Base-by-base conservation (phyloP, 2,329 filamentous ascomycete species). In the Pestalotiopsis sp. region DNA sequence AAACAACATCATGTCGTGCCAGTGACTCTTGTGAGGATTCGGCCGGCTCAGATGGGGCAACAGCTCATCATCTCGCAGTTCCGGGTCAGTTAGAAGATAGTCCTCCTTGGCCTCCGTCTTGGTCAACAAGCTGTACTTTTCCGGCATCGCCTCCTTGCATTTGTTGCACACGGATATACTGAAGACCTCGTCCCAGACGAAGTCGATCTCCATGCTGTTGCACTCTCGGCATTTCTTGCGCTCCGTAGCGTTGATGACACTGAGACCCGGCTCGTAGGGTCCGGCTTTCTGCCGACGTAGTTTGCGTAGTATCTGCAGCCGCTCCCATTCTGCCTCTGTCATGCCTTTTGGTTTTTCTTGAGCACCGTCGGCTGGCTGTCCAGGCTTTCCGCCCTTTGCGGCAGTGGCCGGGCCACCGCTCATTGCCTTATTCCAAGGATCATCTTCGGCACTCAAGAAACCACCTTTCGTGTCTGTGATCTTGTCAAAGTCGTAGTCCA, bases 1-100 rank as follows among this genome's bases (percentile, higher is more conserved):
- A 78, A 96, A 99, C 2, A 99, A 87, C 91, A 97, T 97, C 96
- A 99, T 99, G 83, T 97, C 94, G 80, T 98, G 94, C 93, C 94
- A 99, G 69, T 95, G 94, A 0, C 92, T 90, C 79, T 98, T 98
- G 82, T 98, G 96, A 0, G 96, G 96, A 75, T 99, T 99, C 1
- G 96, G 95, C 41, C 91, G 91, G 66, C 93, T 92, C 9, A 99
- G 86, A 78, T 97, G 95, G 0, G 95, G 95, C 0, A 99, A 85
- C 1, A 99, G 84, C 17, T 95, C 92, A 68, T 90, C 88, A 76
- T 99, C 96, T 74, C 92, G 92, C n/a, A 99, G 87, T 79, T 99
- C 96, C 45, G 95, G 91, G 76, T 98, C 95, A 2, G 96, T 99
- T 58, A 99, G 83, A 1, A 99, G 87, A 80, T 99, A 99, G 79